Evolutionary conservation across 306 rosid genomes (phyloP), one percentile per base, ranked within the genome.

Genomic region (Cucurbita moschata): DNA sequence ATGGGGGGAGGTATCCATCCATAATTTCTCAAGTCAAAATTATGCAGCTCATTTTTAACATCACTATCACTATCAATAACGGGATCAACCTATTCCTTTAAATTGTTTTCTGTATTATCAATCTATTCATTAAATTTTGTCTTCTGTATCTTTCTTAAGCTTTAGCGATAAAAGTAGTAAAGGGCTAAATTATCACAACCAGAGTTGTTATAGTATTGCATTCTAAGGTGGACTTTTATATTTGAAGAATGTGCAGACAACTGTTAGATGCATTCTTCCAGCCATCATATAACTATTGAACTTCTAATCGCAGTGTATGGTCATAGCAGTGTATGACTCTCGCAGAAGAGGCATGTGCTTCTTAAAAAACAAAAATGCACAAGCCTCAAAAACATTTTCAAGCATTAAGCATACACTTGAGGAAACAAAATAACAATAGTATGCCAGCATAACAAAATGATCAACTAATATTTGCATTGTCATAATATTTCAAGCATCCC

Each of bases 381-480:
- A 64, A 64, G 71, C 71, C 71, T 42, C 8, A 42, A 65, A 63
- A 65, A 42, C 51, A 8, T 65, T 65, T 64, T 63, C n/a, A 63
- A n/a, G 49, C 69, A 16, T 16, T 40, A 43, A 5, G n/a, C 72
- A 5, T 21, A 66, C 38, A 42, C 11, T 18, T 18, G 53, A 42
- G 37, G 38, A 19, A 65, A 65, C 37, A 65, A 43, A 18, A 43
- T 4, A 66, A 66, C 38, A 19, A 66, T 43, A 8, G 15, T 13
- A 44, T n/a, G 16, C 54, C 4, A 66, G 5, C 52, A 44, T 44
- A 43, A 10, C 38, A 43, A 66, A 12, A 21, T 12, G 51, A 44
- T 46, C 38, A 66, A 43, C 46, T n/a, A 18, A 67, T 46, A 67
- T 10, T 44, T 46, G 10, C n/a, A 66, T 44, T 66, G n/a, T 43